Percentiles rank a stretch among this genome's conserved stretches.
These are phyloP conservation scores for Reticulascus tulasneorum DNA, from an alignment of 2,329 filamentous ascomycete genomes.

Conservation along the genomic window DNA sequence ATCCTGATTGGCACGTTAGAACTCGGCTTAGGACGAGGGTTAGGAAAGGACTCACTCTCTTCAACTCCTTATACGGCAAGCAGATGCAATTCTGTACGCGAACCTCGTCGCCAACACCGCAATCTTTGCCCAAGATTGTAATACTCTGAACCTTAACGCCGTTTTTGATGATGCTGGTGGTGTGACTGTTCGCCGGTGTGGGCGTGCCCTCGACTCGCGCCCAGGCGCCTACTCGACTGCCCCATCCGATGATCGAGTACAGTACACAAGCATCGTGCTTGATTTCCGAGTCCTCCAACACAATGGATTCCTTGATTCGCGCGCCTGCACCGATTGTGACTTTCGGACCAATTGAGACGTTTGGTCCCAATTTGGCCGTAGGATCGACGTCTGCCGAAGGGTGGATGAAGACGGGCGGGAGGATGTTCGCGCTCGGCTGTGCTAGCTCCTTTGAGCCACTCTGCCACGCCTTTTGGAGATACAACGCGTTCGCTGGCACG, in stretches of 20 bases:
- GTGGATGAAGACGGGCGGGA: constrained; percentile 93
- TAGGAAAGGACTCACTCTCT: constrained; percentile 63
- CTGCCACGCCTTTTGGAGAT: constrained; percentile 92
- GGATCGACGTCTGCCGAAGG: constrained; percentile 86
- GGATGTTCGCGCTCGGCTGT: constrained; percentile 77
- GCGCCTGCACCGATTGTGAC: constrained; percentile 79
- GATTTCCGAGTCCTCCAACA: constrained; percentile 91
- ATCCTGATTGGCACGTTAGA: constrained; percentile 53
- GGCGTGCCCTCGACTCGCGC: constrained; percentile 94
- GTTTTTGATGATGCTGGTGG: constrained; percentile 93
- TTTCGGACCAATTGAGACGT: constrained; percentile 93
- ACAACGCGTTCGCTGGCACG: constrained; percentile 92
- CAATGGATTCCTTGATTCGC: constrained; percentile 92
- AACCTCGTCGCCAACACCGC: constrained; percentile 86
- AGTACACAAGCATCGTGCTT: constrained; percentile 95
- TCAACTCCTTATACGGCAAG: constrained; percentile 95
- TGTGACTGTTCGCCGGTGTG: constrained; percentile 81
- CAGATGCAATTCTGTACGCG: constrained; percentile 97
- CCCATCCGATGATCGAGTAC: constrained; percentile 96
- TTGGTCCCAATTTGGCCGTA: constrained; percentile 92
- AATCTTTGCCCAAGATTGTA: constrained; percentile 96
- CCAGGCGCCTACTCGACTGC: constrained; percentile 95
- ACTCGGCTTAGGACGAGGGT: neutral
- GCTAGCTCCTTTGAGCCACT: constrained; percentile 76
- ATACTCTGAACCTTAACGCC: constrained; percentile 98